Evolutionary conservation across 140 eudicot genomes (phyloP).

Genomic region (Ambrosia hybrid): DNA sequence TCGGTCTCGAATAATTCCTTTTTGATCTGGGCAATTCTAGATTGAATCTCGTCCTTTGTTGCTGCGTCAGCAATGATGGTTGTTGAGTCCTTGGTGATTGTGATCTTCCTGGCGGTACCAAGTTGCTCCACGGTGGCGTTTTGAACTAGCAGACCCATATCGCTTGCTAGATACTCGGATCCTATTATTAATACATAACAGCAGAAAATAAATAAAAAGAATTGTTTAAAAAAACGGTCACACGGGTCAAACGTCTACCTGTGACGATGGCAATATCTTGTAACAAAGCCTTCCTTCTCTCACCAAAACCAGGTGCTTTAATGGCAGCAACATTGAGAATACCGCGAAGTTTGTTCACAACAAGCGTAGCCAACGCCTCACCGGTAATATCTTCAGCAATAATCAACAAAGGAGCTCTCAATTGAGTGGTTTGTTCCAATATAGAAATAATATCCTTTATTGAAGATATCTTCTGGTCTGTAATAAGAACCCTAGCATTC

Average conservation of each 20-base stretch:
- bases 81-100: constrained; percentile 71
- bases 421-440: constrained; percentile 76
- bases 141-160: constrained; percentile 70
- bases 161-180: constrained; percentile 87
- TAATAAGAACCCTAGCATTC: constrained; percentile 76
- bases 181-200: constrained; percentile 39
- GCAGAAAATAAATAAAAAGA: background rate
- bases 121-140: constrained; percentile 69
- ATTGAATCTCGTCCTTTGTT: constrained; percentile 85
- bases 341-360: constrained; percentile 87
- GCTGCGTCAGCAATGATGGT: constrained; percentile 93
- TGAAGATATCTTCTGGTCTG: constrained; percentile 88
- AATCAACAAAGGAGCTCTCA: constrained; percentile 71
- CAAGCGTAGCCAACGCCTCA: constrained; percentile 91
- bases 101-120: constrained; percentile 80
- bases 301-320: constrained; percentile 91
- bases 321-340: constrained; percentile 82
- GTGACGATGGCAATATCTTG: constrained; percentile 90
- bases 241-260: constrained; percentile 37
- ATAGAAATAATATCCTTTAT: constrained; percentile 84
- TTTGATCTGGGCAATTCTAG: constrained; percentile 73
- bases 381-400: constrained; percentile 87
- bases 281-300: constrained; percentile 84
- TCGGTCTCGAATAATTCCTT: constrained; percentile 77
- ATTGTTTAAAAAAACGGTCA: background rate